Evolutionary conservation across 441 rosid species (phyloP).

Genomic region (Bocquillonia castaneifolia): DNA sequence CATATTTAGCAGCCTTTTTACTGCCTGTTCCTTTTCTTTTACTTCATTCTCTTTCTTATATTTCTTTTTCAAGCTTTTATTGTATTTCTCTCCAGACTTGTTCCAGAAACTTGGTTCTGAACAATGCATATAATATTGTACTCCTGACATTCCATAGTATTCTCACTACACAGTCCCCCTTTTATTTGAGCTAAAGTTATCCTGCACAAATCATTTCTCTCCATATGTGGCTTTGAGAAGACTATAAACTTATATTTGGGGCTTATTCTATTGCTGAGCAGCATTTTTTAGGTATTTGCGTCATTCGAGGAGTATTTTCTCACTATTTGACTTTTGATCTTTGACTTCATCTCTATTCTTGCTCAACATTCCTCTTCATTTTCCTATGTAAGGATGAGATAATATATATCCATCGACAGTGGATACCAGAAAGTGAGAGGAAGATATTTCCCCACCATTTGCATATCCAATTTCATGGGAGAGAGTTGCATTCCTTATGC

Average conservation of each 20-base stretch:
- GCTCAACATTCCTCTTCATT: constrained; percentile 15
- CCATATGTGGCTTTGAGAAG: too few relatives aligned
- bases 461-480: constrained; percentile 87
- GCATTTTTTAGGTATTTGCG: neutral
- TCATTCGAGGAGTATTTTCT: neutral
- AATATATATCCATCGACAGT: constrained; percentile 64
- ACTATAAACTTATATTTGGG: neutral
- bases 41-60: neutral
- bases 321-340: neutral
- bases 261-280: neutral
- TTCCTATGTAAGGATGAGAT: constrained; percentile 61
- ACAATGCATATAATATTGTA: neutral
- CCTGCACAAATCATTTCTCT: too few relatives aligned
- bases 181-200: neutral
- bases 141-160: neutral
- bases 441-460: constrained; percentile 63
- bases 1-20: neutral
- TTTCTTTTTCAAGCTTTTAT: neutral
- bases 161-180: neutral
- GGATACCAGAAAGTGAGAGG: constrained; percentile 44
- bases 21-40: neutral
- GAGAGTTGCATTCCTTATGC: constrained; percentile 88
- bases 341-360: constrained; percentile 9
- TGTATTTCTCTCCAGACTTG: neutral
- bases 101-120: neutral